phyloP scores from a whole-genome alignment of 2,329 filamentous ascomycete genomes.

The Penicillium sp. region DNA sequence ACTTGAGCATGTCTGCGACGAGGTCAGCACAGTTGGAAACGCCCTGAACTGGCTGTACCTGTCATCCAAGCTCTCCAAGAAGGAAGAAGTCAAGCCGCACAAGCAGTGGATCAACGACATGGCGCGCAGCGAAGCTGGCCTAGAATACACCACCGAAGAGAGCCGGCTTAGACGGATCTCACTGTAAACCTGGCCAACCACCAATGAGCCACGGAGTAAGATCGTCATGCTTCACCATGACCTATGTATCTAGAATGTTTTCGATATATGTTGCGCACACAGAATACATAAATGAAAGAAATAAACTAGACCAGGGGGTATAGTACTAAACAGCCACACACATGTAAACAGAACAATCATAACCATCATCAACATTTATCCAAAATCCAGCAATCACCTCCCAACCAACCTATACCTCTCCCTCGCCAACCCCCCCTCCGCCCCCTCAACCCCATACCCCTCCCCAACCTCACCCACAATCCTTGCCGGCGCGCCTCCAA shows the following conservation, averaged over 20 bases:
- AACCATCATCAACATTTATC: no score
- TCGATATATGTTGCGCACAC: no score
- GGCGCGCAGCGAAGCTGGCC: no score
- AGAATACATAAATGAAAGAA: no score
- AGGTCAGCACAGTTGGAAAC: slow-evolving; percentile 73
- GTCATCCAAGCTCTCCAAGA: slow-evolving; percentile 58
- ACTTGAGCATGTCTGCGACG: slow-evolving; percentile 60
- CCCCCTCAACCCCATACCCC: slow-evolving; percentile 40
- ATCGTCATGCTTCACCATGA: no score
- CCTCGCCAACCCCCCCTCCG: slow-evolving; percentile 38
- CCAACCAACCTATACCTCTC: slow-evolving; percentile 37
- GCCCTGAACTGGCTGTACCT: slow-evolving; percentile 68
- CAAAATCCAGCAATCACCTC: slow-evolving; percentile 5
- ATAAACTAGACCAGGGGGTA: no score
- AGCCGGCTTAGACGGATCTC: slow-evolving; percentile 24
- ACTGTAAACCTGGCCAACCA: no score
- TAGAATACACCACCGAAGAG: no score
- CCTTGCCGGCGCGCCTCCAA: slow-evolving; percentile 71
- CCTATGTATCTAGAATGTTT: no score
- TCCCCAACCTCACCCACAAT: slow-evolving; percentile 66
- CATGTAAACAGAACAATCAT: no score
- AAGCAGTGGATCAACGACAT: slow-evolving; percentile 65
- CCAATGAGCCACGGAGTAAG: no score
- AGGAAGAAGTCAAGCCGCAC: slow-evolving; percentile 52
- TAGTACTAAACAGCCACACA: slow-evolving; percentile 3